Percentiles rank a stretch among this genome's conserved stretches.
Conservation (phyloP, 2,329 filamentous ascomycete genomes). For the Monosporascus ibericus region DNA sequence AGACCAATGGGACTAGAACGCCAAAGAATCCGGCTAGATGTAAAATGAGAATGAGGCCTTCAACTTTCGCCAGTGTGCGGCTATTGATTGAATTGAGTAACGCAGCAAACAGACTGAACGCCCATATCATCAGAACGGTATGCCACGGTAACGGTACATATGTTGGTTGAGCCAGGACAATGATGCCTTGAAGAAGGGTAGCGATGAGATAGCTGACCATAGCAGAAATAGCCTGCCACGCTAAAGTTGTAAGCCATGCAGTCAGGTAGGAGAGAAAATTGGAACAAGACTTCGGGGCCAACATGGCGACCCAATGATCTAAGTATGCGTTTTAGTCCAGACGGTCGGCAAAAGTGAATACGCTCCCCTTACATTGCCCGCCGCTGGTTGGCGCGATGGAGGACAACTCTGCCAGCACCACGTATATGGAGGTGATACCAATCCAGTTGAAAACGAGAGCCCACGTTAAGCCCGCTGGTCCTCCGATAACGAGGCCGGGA, state of each 20-base stretch:
- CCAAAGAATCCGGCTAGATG: slow-evolving; percentile 39
- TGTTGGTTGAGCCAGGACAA: slow-evolving; percentile 8
- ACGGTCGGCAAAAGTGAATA: no score
- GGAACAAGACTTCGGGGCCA: slow-evolving; percentile 8
- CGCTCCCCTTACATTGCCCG: slow-evolving; percentile 7
- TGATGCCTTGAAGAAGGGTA: slow-evolving; percentile 14
- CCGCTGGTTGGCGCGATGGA: slow-evolving; percentile 15
- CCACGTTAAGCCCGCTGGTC: slow-evolving; percentile 12
- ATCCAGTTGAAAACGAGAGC: slow-evolving; percentile 13
- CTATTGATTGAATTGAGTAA: slow-evolving; percentile 36
- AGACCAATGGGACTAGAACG: slow-evolving; percentile 32
- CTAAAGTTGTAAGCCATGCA: slow-evolving; percentile 15
- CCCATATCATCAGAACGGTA: slow-evolving; percentile 34
- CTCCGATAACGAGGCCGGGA: slow-evolving; percentile 7
- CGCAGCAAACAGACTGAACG: slow-evolving; percentile 31
- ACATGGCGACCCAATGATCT: slow-evolving; percentile 14
- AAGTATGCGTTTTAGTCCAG: no score
- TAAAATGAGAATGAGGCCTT: slow-evolving; percentile 35
- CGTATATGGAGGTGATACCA: slow-evolving; percentile 10
- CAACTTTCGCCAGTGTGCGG: slow-evolving; percentile 32
- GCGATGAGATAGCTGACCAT: slow-evolving; percentile 8
- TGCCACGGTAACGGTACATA: slow-evolving; percentile 23
- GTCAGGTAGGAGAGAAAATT: slow-evolving; percentile 13
- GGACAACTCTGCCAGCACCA: slow-evolving; percentile 10
- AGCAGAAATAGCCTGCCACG: slow-evolving; percentile 12